phyloP scores from a whole-genome alignment of 2,329 filamentous ascomycete genomes.

The Chaetothyriales sp. region DNA sequence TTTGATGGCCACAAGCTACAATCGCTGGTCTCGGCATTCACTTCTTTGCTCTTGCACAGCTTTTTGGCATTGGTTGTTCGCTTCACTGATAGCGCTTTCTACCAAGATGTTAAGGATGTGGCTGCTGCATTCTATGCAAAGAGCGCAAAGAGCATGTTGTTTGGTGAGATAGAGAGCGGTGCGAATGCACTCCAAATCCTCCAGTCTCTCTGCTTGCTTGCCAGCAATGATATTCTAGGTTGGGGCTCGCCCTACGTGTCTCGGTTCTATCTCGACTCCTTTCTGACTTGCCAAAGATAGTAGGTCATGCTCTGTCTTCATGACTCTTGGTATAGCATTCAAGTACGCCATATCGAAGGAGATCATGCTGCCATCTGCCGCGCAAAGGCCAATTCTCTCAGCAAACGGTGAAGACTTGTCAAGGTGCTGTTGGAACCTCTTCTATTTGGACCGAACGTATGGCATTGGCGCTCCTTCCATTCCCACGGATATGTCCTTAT shows the following conservation, averaged over 20 bases:
- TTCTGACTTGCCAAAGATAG: conserved; percentile 3
- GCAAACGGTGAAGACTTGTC: conserved; percentile 5
- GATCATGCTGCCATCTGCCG: neutral
- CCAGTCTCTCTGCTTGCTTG: conserved; percentile 12
- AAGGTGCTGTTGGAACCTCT: conserved; percentile 12
- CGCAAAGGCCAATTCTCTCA: neutral
- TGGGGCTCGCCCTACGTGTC: neutral
- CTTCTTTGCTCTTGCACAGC: conserved; percentile 23
- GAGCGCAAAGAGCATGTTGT: conserved; percentile 17
- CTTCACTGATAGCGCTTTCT: conserved; percentile 25
- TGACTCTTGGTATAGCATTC: conserved; percentile 10
- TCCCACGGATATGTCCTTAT: conserved; percentile 2
- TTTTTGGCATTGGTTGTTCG: conserved; percentile 33
- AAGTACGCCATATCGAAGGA: conserved; percentile 8
- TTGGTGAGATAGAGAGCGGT: conserved; percentile 5
- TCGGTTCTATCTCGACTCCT: neutral
- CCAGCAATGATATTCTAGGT: conserved; percentile 11
- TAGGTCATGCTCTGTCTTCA: conserved; percentile 11
- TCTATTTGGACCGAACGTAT: conserved; percentile 14
- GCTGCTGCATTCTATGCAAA: conserved; percentile 24
- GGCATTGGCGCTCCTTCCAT: conserved; percentile 9
- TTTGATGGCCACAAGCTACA: conserved; percentile 23
- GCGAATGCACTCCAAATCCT: conserved; percentile 4
- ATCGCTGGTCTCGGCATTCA: conserved; percentile 25
- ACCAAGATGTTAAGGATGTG: conserved; percentile 14